Conservation (phyloP, 2,329 filamentous ascomycete species). For the Colletotrichum sp. region DNA sequence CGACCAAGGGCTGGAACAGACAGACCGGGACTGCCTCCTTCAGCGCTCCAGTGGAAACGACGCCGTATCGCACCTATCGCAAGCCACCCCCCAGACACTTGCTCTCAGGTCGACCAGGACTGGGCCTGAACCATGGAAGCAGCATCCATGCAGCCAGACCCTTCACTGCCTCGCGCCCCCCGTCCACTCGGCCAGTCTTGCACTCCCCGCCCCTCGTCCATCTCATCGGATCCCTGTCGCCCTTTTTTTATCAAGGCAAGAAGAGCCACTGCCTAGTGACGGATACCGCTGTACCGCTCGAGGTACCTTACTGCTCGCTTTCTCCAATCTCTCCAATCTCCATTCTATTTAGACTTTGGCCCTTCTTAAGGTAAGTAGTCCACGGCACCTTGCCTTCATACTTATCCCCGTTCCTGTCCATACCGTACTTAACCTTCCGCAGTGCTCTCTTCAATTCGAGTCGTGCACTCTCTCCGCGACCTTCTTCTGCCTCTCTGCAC, state of each 20-base stretch:
- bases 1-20: background rate
- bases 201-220: background rate
- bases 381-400: background rate
- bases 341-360: slow-evolving; percentile 17
- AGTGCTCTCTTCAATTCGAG: background rate
- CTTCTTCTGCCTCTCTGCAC: background rate
- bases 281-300: background rate
- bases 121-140: background rate
- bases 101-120: background rate
- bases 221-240: slow-evolving; percentile 6
- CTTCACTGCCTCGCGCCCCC: slow-evolving; percentile 15
- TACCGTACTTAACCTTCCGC: background rate
- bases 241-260: background rate
- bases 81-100: background rate
- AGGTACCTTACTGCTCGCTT: background rate
- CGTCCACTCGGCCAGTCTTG: background rate
- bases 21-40: background rate
- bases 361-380: background rate
- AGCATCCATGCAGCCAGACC: slow-evolving; percentile 9
- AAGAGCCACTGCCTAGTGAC: background rate
- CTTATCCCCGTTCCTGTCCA: background rate
- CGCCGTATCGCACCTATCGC: slow-evolving; percentile 8
- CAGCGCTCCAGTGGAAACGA: background rate
- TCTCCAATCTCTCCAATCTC: slow-evolving; percentile 8
- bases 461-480: background rate